phyloP scores from a whole-genome alignment of 164 flowering plant species.

The Vitis rupestris region DNA sequence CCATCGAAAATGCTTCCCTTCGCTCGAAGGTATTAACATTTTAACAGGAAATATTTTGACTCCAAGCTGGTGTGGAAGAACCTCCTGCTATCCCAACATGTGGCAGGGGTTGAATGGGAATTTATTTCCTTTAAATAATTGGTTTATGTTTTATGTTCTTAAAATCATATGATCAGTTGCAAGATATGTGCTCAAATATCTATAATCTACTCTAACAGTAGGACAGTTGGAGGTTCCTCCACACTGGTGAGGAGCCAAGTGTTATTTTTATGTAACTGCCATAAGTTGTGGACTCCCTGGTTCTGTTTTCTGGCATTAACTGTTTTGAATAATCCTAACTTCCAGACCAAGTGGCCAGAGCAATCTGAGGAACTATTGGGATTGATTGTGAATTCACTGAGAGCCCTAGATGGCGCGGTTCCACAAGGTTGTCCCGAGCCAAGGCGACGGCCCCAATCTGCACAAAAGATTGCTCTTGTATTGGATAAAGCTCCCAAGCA shows the following conservation, averaged over 20 bases:
- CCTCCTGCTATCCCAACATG: too few species aligned
- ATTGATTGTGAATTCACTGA: constrained; percentile 88
- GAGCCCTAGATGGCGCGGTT: constrained; percentile 92
- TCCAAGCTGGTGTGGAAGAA: too few species aligned
- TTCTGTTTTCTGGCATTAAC: constrained; percentile 2
- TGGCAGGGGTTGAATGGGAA: too few species aligned
- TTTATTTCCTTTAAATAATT: too few species aligned
- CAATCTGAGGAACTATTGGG: constrained; percentile 99
- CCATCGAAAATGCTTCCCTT: constrained; percentile 50
- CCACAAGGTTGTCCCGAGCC: constrained; percentile 97
- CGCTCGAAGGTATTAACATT: constrained; percentile 65
- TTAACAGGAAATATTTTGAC: too few species aligned
- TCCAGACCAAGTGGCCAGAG: constrained; percentile 86
- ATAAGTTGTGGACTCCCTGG: neutral
- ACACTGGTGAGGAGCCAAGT: too few species aligned
- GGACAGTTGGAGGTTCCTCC: too few species aligned
- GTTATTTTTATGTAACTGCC: neutral
- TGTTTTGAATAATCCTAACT: constrained; percentile 4
- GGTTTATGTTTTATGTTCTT: too few species aligned
- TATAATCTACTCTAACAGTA: too few species aligned
- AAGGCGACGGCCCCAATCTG: constrained; percentile 87
- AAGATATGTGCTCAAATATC: too few species aligned
- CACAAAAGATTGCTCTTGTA: constrained; percentile 90
- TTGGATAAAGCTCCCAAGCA: constrained; percentile 97
- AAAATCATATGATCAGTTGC: too few species aligned